Evolutionary conservation across 1,284 basidiomycete species (phyloP).

Genomic region (Mycosarcoma mackinlayi): DNA sequence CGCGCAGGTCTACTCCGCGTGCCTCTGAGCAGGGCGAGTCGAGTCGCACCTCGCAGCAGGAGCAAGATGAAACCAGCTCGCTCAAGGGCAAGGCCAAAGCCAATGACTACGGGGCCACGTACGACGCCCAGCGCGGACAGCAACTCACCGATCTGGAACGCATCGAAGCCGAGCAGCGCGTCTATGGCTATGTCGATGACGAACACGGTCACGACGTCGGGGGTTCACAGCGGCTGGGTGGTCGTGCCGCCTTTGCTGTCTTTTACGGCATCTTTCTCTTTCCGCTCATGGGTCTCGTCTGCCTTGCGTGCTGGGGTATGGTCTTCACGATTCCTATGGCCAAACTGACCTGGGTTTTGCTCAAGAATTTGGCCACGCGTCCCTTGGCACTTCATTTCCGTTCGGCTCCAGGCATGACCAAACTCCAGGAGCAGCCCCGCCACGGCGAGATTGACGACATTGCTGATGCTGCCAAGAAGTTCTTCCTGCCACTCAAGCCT

Average conservation of each 20-base stretch:
- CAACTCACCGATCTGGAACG: constrained; percentile 46
- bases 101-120: constrained; percentile 31
- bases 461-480: constrained; percentile 44
- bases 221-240: constrained; percentile 44
- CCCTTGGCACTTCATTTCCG: constrained; percentile 93
- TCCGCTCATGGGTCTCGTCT: constrained; percentile 77
- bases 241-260: constrained; percentile 67
- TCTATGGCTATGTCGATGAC: constrained; percentile 65
- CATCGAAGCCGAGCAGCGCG: constrained; percentile 50
- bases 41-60: constrained; percentile 30
- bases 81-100: constrained; percentile 52
- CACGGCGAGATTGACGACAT: constrained; percentile 63
- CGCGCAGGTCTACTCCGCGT: constrained; percentile 32
- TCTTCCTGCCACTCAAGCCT: constrained; percentile 65
- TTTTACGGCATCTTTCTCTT: constrained; percentile 88
- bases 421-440: constrained; percentile 29
- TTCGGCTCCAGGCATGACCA: constrained; percentile 64
- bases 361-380: constrained; percentile 82
- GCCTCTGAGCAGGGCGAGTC: constrained; percentile 30
- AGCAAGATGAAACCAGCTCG: constrained; percentile 43
- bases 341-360: constrained; percentile 90
- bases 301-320: constrained; percentile 89
- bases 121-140: constrained; percentile 22
- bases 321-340: constrained; percentile 98
- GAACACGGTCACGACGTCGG: constrained; percentile 59